Conservation (phyloP, 2,329 filamentous ascomycete species). For the Verticillium alfalfae region DNA sequence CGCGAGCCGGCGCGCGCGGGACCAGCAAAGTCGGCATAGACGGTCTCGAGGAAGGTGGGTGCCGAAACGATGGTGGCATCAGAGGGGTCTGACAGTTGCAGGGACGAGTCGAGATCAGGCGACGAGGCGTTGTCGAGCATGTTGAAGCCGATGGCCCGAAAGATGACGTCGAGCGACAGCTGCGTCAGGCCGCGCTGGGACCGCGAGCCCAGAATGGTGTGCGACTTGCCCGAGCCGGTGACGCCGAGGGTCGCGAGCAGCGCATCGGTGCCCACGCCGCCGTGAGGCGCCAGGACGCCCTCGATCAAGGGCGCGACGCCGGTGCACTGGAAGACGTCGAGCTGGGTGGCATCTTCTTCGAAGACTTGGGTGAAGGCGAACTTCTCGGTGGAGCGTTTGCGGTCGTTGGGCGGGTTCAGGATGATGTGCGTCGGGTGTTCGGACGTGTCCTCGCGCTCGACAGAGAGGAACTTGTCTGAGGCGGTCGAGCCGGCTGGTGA, state of each 20-base stretch:
- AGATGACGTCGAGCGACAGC: constrained; percentile 83
- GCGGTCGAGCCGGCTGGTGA: constrained; percentile 38
- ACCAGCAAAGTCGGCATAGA: constrained; percentile 61
- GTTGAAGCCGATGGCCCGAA: constrained; percentile 69
- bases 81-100: constrained; percentile 71
- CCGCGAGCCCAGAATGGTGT: constrained; percentile 89
- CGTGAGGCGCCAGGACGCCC: constrained; percentile 68
- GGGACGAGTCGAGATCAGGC: constrained; percentile 62
- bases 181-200: constrained; percentile 86
- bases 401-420: constrained; percentile 74
- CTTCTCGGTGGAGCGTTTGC: constrained; percentile 83
- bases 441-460: constrained; percentile 53
- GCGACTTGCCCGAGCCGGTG: constrained; percentile 94
- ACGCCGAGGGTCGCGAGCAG: constrained; percentile 88
- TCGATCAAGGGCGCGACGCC: constrained; percentile 71
- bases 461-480: constrained; percentile 69
- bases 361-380: constrained; percentile 95
- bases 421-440: constrained; percentile 63
- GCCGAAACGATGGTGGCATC: constrained; percentile 75
- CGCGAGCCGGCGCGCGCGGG: constrained; percentile 57
- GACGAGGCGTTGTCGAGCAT: constrained; percentile 55
- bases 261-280: constrained; percentile 79
- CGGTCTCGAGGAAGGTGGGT: constrained; percentile 69
- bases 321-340: constrained; percentile 80
- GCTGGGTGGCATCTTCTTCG: constrained; percentile 76